phyloP scores from a whole-genome alignment of 2,329 filamentous ascomycete species.

The Fulvia fulva region DNA sequence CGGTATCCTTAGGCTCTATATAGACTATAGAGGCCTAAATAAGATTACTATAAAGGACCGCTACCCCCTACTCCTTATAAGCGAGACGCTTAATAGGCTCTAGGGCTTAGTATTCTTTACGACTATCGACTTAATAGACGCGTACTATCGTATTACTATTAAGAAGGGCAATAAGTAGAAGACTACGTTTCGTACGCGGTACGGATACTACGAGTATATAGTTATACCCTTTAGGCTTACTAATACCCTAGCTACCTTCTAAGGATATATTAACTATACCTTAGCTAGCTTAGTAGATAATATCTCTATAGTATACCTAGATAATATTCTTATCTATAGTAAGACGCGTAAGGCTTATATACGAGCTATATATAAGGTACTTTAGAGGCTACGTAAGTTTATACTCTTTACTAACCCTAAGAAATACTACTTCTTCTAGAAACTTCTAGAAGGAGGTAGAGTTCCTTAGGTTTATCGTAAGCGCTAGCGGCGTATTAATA shows the following conservation, averaged over 20 bases:
- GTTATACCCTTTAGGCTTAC: too few relatives aligned
- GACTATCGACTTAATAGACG: slow-evolving; percentile 26
- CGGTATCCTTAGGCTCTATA: slow-evolving; percentile 22
- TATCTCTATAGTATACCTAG: slow-evolving; percentile 36
- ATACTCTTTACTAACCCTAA: too few relatives aligned
- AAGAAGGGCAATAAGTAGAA: slow-evolving; percentile 18
- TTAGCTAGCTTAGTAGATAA: too few relatives aligned
- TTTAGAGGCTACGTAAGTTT: not conserved
- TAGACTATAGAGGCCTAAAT: too few relatives aligned
- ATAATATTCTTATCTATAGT: too few relatives aligned
- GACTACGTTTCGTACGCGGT: slow-evolving; percentile 19
- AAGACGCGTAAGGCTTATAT: slow-evolving; percentile 6
- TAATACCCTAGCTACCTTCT: too few relatives aligned
- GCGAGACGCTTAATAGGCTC: too few relatives aligned
- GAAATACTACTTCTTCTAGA: slow-evolving; percentile 30
- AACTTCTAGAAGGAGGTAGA: slow-evolving; percentile 22
- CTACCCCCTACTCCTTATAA: too few relatives aligned
- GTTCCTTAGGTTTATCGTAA: slow-evolving; percentile 33
- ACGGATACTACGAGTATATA: too few relatives aligned
- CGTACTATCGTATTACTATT: slow-evolving; percentile 27
- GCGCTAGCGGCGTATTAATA: slow-evolving; percentile 24
- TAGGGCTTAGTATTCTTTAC: slow-evolving; percentile 15
- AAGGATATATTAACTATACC: too few relatives aligned
- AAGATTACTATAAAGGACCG: too few relatives aligned
- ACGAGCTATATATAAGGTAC: not conserved